Evolutionary conservation across 1,284 basidiomycete genomes (phyloP).

Genomic region (Schizopora paradoxa): DNA sequence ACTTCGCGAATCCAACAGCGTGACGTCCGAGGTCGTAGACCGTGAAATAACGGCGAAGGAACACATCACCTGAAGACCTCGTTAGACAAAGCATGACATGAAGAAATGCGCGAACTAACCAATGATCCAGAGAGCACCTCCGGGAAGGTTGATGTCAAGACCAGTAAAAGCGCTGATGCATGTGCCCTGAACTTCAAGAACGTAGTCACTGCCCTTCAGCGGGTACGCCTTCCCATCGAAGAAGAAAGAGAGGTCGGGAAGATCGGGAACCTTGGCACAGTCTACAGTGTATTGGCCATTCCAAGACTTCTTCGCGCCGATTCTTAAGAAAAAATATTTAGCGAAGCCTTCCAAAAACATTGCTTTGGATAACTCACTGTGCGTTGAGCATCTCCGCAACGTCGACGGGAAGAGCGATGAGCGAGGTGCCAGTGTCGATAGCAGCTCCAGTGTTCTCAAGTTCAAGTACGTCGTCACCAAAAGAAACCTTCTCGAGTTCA

Average conservation of each 20-base stretch:
- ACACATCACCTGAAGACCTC: slow-evolving; percentile 61
- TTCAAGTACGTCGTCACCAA: slow-evolving; percentile 82
- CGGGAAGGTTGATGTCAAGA: slow-evolving; percentile 86
- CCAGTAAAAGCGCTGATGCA: slow-evolving; percentile 95
- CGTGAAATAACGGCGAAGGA: slow-evolving; percentile 88
- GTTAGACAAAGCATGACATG: slow-evolving; percentile 13
- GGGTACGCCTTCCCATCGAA: slow-evolving; percentile 80
- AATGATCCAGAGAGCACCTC: slow-evolving; percentile 89
- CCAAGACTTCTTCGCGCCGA: slow-evolving; percentile 90
- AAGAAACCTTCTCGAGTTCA: slow-evolving; percentile 80
- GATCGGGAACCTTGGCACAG: slow-evolving; percentile 74
- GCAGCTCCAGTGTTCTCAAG: slow-evolving; percentile 91
- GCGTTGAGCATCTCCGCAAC: slow-evolving; percentile 98
- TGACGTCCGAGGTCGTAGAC: slow-evolving; percentile 86
- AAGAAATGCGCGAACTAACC: slow-evolving; percentile 47
- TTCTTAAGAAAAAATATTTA: slow-evolving; percentile 33
- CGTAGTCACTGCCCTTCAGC: slow-evolving; percentile 82
- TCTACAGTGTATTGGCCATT: slow-evolving; percentile 93
- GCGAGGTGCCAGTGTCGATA: slow-evolving; percentile 92
- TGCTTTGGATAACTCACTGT: slow-evolving; percentile 43
- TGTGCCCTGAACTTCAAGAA: slow-evolving; percentile 82
- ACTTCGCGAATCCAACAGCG: slow-evolving; percentile 81
- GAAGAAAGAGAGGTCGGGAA: slow-evolving; percentile 87
- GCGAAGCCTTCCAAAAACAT: slow-evolving; percentile 13
- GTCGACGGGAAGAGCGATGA: slow-evolving; percentile 90